Percentiles rank a stretch among this genome's conserved stretches.
These are phyloP conservation scores for Phenoliferia sp. DNA, from an alignment of 1,284 basidiomycete species.

Conservation along the genomic window DNA sequence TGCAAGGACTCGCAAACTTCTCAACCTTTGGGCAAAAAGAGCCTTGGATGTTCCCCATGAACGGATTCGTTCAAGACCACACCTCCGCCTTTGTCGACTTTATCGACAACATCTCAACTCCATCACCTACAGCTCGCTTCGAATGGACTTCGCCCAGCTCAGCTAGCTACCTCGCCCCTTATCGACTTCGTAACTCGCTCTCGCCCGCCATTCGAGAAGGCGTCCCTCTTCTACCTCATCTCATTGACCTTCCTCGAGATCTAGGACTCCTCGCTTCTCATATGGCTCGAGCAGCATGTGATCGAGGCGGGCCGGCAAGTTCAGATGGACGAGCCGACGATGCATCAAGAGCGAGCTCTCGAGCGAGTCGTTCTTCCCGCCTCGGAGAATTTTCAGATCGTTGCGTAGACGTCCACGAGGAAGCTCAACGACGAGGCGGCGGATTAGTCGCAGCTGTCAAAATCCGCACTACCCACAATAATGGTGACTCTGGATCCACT, in stretches of 20 bases:
- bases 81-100: slow-evolving; percentile 34
- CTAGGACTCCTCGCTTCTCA: slow-evolving; percentile 26
- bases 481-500: neutral
- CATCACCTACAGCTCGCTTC: slow-evolving; percentile 11
- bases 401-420: slow-evolving; percentile 19
- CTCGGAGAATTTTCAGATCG: slow-evolving; percentile 20
- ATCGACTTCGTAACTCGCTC: slow-evolving; percentile 28
- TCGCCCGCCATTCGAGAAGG: slow-evolving; percentile 32
- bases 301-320: neutral
- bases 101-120: slow-evolving; percentile 31
- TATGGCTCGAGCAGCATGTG: slow-evolving; percentile 10
- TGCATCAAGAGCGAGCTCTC: slow-evolving; percentile 11
- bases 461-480: neutral
- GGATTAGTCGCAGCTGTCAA: slow-evolving; percentile 11
- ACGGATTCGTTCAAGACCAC: slow-evolving; percentile 37
- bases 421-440: slow-evolving; percentile 21
- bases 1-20: slow-evolving; percentile 38
- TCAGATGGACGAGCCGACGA: slow-evolving; percentile 7
- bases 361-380: neutral
- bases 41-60: slow-evolving; percentile 40
- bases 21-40: slow-evolving; percentile 39
- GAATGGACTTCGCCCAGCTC: slow-evolving; percentile 37
- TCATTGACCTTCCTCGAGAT: slow-evolving; percentile 37
- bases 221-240: slow-evolving; percentile 36
- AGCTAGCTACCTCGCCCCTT: slow-evolving; percentile 33